Conservation (phyloP, 768 basidiomycete genomes). For the Coprinellus micaceus region DNA sequence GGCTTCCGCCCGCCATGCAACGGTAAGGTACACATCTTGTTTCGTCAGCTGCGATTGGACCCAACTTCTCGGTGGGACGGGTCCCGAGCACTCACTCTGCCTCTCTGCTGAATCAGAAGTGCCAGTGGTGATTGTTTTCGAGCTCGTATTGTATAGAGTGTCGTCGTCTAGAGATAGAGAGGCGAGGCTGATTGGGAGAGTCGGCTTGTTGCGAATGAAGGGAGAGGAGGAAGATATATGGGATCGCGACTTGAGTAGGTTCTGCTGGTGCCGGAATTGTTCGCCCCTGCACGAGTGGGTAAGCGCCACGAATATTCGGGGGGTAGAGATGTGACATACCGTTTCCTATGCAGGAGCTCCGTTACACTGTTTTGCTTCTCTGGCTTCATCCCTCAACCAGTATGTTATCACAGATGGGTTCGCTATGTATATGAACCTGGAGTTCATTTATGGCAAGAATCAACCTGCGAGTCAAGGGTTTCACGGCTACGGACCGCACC, state of each 20-base stretch:
- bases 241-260: conserved; percentile 38
- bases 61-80: conserved; percentile 60
- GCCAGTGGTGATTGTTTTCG: not conserved
- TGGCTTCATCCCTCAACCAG: not conserved
- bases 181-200: conserved; percentile 39
- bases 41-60: conserved; percentile 22
- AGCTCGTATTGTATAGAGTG: conserved; percentile 1
- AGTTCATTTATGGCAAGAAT: not conserved
- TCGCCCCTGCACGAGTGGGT: conserved; percentile 49
- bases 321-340: not conserved
- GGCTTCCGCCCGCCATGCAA: conserved; percentile 53
- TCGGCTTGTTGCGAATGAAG: conserved; percentile 37
- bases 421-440: not conserved
- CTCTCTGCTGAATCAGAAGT: not conserved
- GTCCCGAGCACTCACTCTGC: conserved; percentile 37
- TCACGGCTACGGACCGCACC: not conserved
- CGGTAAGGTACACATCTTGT: conserved; percentile 23
- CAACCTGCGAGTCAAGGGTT: not conserved
- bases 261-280: conserved; percentile 64
- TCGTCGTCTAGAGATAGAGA: conserved; percentile 21
- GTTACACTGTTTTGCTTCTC: not conserved
- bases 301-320: not conserved
- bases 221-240: conserved; percentile 23
- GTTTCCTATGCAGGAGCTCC: conserved; percentile 3
- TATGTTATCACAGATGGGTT: not conserved